Evolutionary conservation across 2,329 filamentous ascomycete genomes (phyloP), one percentile per base, ranked within the genome.

Genomic region (Xylariaceae sp.): DNA sequence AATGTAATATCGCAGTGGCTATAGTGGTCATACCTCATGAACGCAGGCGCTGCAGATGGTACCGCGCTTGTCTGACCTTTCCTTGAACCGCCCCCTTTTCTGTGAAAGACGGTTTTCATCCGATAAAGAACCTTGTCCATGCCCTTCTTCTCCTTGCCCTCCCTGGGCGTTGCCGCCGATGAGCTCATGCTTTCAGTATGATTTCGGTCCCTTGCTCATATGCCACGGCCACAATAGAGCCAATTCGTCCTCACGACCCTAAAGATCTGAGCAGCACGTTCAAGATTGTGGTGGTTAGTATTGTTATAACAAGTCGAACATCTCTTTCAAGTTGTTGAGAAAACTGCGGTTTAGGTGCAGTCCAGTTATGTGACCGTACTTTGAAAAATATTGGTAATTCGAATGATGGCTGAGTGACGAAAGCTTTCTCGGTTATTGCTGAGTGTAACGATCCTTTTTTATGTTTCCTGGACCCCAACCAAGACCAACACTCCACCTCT

Each of bases 81-180:
- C 48, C 63, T 62, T 21, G 65, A 59, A 48, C 58, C 52, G 13
- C 77, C 76, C 55, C 73, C 68, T 59, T 72, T 76, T 67, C 72
- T 80, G 50, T 53, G 51, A 18, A 81, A 72, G 26, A 79, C 77
- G 3, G 77, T 78, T 72, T 76, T 82, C 64, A 80, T 72, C 29
- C 77, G 72, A 29, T 75, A 75, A 26, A 82, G 57, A 16, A 82
- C 70, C 62, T 73, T 80, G 49, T 74, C 75, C 23, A 82, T 60
- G 10, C 75, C 74, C 66, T 73, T 80, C 70, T 75, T 80, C 61
- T 65, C 64, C 58, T 66, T 69, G 44, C 76, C 63, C 3, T 65
- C 63, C 35, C 61, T 58, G 43, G 59, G 56, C 26, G 52, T 35
- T 33, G 61, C 42, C 3, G 64, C 48, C 18, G 63, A 52, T 33